These are phyloP conservation scores for Sugiyamaella grinbergsii DNA, from an alignment of 1,139 yeast species.

Conservation along the genomic window DNA sequence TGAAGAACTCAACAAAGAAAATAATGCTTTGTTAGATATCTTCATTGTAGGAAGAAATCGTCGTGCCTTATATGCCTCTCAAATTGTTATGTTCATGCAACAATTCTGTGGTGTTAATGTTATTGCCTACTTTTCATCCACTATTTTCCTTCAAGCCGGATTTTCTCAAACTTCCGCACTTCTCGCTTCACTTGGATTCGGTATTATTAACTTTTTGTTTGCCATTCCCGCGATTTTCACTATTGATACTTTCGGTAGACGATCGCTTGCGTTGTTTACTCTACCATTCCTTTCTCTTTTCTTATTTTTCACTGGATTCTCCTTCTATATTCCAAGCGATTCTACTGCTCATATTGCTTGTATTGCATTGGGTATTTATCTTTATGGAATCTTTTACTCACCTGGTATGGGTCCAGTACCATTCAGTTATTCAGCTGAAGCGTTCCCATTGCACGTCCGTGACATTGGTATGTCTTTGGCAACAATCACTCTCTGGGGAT, in stretches of 20 bases:
- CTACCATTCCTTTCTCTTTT: slow-evolving; percentile 75
- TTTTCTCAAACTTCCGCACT: slow-evolving; percentile 63
- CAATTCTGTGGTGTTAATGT: slow-evolving; percentile 92
- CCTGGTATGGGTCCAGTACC: slow-evolving; percentile 93
- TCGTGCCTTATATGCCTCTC: slow-evolving; percentile 78
- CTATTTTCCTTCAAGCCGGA: slow-evolving; percentile 70
- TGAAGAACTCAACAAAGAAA: slow-evolving; percentile 51
- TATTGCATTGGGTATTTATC: slow-evolving; percentile 69
- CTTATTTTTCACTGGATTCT: slow-evolving; percentile 71
- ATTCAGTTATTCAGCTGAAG: slow-evolving; percentile 85
- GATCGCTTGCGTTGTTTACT: slow-evolving; percentile 66
- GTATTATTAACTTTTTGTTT: slow-evolving; percentile 75
- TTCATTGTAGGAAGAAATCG: slow-evolving; percentile 73
- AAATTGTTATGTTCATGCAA: slow-evolving; percentile 86
- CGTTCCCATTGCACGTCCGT: slow-evolving; percentile 81
- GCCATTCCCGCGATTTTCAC: slow-evolving; percentile 84
- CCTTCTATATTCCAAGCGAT: slow-evolving; percentile 64
- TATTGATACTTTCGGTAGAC: slow-evolving; percentile 77
- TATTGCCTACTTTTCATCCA: slow-evolving; percentile 65
- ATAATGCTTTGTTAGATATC: slow-evolving; percentile 50
- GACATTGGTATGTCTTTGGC: slow-evolving; percentile 87
- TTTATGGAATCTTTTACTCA: slow-evolving; percentile 73
- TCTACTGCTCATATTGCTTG: slow-evolving; percentile 61
- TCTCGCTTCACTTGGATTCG: slow-evolving; percentile 84
- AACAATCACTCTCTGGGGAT: slow-evolving; percentile 83